Evolutionary conservation across 345 rosid genomes (phyloP), one percentile per base, ranked within the genome.

Genomic region (Bretschneidera sinensis): DNA sequence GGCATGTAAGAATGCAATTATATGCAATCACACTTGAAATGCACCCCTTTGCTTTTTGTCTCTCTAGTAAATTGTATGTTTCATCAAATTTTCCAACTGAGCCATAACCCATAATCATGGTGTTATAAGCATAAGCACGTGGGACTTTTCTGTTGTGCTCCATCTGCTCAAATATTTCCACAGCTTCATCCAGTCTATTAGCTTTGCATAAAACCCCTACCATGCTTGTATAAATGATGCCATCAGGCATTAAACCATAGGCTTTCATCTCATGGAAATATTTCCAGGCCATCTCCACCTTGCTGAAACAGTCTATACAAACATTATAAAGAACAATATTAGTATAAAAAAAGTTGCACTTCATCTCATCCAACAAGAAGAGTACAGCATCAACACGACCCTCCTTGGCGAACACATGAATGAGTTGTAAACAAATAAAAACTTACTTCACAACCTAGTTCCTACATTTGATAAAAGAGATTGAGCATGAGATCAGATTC

Each of bases 271-370:
- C 99, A 65, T 86, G 92, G 72, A 89, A 94, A 79, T 90, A 90
- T 51, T 90, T 90, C 99, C 99, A 90, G 14, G 96, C 99, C 91
- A 90, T 85, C 68, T 94, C 96, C 54, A 86, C 90, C 87, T 88
- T 86, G 66, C 97, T 97, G 17, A 94, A 94, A 68, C 92, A 79
- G 64, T 94, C 97, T 56, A 94, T 88, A 78, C 97, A 94, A 17
- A 94, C 97, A 64, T 94, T 94, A 62, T 90, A 94, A 65, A 94
- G 92, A 62, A 90, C 96, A 67, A 84, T 73, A 60, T 94, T 96
- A 47, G 80, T 97, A 52, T 85, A 69, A 60, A 80, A 77, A 59
- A 74, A 73, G 78, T 83, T 83, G 76, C 88, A 90, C 74, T 78
- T 94, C 95, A 90, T 82, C 81, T 94, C 97, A 55, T 85, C 99